Evolutionary conservation across 1,139 yeast genomes (phyloP).

Genomic region (Magnusiomyces ingens): DNA sequence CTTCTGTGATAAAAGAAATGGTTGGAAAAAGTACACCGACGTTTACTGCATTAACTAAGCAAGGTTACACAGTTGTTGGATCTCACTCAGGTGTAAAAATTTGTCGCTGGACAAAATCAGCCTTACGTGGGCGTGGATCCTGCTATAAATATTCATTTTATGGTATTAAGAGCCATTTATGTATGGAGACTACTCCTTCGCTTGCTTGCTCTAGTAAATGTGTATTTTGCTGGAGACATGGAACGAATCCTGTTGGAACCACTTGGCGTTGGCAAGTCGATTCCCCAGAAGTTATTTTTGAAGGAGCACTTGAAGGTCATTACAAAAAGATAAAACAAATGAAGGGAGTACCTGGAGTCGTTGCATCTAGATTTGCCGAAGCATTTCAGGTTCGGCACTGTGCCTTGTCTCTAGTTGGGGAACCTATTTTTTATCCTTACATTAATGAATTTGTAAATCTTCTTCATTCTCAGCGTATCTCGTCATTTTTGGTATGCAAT

Average conservation of each 20-base stretch:
- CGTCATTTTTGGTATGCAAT: conserved; percentile 86
- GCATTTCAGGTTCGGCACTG: conserved; percentile 87
- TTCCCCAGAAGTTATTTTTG: conserved; percentile 73
- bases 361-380: conserved; percentile 81
- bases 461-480: conserved; percentile 71
- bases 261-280: conserved; percentile 97
- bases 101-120: conserved; percentile 95
- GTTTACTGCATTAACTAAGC: conserved; percentile 78
- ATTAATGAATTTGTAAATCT: conserved; percentile 76
- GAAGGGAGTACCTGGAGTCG: conserved; percentile 94
- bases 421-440: conserved; percentile 88
- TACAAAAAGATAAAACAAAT: conserved; percentile 86
- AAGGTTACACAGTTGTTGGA: conserved; percentile 89
- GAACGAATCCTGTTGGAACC: conserved; percentile 94
- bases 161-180: conserved; percentile 81
- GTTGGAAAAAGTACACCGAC: conserved; percentile 89
- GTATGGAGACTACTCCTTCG: conserved; percentile 96
- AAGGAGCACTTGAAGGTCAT: conserved; percentile 85
- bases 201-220: conserved; percentile 91
- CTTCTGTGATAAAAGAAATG: conserved; percentile 54
- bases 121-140: conserved; percentile 87
- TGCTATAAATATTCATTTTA: conserved; percentile 90
- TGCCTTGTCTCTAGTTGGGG: conserved; percentile 88
- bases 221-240: conserved; percentile 97
- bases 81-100: conserved; percentile 93